A percentile compares a stretch with the other conserved stretches of the same genome.
These are phyloP conservation scores for Trifolium pratense DNA, from an alignment of 306 rosid species.

Conservation along the genomic window DNA sequence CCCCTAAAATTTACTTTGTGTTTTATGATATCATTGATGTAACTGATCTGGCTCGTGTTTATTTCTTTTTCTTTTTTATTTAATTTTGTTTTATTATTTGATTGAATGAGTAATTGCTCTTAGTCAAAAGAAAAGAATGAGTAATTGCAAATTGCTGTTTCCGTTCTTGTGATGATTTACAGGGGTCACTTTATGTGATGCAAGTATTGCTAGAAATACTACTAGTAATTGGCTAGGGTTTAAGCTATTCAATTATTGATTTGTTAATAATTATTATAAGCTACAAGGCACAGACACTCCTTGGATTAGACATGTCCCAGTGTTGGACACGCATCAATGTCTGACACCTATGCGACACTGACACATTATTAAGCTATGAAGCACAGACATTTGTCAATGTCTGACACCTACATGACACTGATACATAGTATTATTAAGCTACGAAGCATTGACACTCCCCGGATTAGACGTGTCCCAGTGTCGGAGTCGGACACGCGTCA, in stretches of 20 bases:
- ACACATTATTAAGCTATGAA: too few species aligned
- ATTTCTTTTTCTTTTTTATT: neutral
- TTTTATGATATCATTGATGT: conserved; percentile 10
- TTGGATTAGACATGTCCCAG: too few species aligned
- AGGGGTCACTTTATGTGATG: neutral
- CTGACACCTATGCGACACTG: too few species aligned
- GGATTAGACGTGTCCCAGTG: too few species aligned
- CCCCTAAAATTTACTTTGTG: neutral
- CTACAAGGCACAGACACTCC: too few species aligned
- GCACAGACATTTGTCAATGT: too few species aligned
- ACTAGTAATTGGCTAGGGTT: neutral
- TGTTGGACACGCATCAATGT: too few species aligned
- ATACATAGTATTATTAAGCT: too few species aligned
- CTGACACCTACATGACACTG: too few species aligned
- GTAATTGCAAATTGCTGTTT: neutral
- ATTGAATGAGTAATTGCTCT: neutral
- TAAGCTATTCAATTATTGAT: conserved; percentile 35
- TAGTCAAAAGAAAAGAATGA: too few species aligned
- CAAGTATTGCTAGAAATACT: conserved; percentile 13
- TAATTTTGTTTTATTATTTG: neutral
- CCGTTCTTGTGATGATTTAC: neutral
- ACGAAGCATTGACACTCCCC: too few species aligned
- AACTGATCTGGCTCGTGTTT: conserved; percentile 37
- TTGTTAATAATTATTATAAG: neutral
- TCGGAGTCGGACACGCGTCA: too few species aligned